Conservation (phyloP, 768 basidiomycete genomes). For the Tricholoma sp. region DNA sequence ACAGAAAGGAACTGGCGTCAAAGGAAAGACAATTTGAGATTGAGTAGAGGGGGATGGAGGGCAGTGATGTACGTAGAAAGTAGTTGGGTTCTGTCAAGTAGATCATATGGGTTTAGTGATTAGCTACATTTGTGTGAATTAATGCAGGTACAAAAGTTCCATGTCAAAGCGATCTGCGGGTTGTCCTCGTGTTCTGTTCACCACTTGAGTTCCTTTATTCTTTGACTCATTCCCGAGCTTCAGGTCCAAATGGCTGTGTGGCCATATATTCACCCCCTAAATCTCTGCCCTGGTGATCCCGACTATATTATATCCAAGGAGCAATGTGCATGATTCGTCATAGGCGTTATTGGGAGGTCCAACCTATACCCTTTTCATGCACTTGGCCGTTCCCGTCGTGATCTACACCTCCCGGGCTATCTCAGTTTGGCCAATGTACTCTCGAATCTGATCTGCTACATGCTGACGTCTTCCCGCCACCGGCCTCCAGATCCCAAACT, state of each 20-base stretch:
- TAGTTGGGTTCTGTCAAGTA: not conserved
- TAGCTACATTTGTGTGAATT: not conserved
- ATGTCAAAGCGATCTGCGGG: conserved; percentile 21
- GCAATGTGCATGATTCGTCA: not conserved
- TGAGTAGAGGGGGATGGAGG: too few species aligned
- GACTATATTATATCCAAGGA: conserved; percentile 2
- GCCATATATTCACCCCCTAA: not conserved
- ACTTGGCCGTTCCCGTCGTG: conserved; percentile 21
- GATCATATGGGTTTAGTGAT: too few species aligned
- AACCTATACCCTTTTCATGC: conserved; percentile 2
- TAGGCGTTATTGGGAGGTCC: not conserved
- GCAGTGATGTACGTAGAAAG: too few species aligned
- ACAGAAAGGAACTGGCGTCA: conserved; percentile 1
- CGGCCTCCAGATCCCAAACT: conserved; percentile 3
- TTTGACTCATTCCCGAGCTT: conserved; percentile 14
- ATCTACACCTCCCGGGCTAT: conserved; percentile 16
- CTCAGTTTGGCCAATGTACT: conserved; percentile 8
- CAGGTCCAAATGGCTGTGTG: conserved; percentile 1
- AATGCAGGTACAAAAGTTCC: conserved; percentile 5
- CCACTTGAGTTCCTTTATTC: not conserved
- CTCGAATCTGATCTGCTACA: not conserved
- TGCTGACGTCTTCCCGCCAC: conserved; percentile 1
- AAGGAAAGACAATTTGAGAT: not conserved
- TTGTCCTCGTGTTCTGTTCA: conserved; percentile 3
- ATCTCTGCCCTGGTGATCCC: not conserved